Percentiles rank a stretch among this genome's conserved stretches.
Conservation (phyloP, 2,329 filamentous ascomycete genomes). For the Orbilia ellipsospora region DNA sequence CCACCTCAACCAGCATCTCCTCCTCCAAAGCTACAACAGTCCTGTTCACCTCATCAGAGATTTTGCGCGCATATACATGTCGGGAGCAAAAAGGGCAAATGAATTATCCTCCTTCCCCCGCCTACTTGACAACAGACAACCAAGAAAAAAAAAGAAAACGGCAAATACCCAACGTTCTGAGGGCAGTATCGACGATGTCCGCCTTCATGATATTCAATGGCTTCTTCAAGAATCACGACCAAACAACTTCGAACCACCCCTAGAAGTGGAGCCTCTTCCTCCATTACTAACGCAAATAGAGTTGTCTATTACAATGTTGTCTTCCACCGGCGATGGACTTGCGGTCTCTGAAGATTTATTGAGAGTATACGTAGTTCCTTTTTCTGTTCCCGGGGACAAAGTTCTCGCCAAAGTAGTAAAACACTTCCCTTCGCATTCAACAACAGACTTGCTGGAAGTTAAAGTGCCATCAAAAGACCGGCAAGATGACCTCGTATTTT, state of each 20-base stretch:
- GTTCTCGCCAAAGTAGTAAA: slow-evolving; percentile 81
- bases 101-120: neutral
- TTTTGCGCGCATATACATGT: slow-evolving; percentile 27
- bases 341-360: slow-evolving; percentile 75
- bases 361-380: slow-evolving; percentile 86
- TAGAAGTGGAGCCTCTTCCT: slow-evolving; percentile 61
- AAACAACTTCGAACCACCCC: slow-evolving; percentile 39
- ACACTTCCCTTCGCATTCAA: slow-evolving; percentile 76
- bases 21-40: neutral
- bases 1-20: neutral
- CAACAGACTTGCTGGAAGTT: slow-evolving; percentile 84
- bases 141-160: slow-evolving; percentile 30
- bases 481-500: slow-evolving; percentile 80
- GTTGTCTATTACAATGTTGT: slow-evolving; percentile 81
- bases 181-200: slow-evolving; percentile 31
- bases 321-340: slow-evolving; percentile 91
- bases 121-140: slow-evolving; percentile 2
- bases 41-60: neutral
- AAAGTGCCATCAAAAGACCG: slow-evolving; percentile 77
- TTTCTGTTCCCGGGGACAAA: slow-evolving; percentile 84
- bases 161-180: neutral
- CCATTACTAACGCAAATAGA: slow-evolving; percentile 82
- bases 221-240: slow-evolving; percentile 11
- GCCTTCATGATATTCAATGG: slow-evolving; percentile 31
- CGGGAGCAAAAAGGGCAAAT: slow-evolving; percentile 29